Evolutionary conservation across 2,329 filamentous ascomycete species (phyloP), one percentile per base, ranked within the genome.

Genomic region (Diaporthe velutina): DNA sequence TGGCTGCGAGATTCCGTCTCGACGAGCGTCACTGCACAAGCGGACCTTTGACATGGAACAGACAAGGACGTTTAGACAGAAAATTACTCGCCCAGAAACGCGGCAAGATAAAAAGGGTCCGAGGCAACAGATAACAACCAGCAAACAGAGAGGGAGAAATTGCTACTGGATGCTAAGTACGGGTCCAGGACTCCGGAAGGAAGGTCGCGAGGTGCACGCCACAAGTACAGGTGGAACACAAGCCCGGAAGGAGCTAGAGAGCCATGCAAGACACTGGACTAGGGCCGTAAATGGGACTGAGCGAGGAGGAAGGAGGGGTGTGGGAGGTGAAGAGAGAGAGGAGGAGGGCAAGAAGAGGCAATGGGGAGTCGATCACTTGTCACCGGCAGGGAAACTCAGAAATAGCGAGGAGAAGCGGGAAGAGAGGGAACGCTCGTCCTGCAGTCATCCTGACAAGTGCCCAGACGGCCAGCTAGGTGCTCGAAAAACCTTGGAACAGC

Each of bases 191-290:
- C 22, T 50, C 5, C 4, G 3, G 33, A 25, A 48, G 33, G 48
- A 19, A 30, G 64, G 45, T 40, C 5, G 64, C n/a, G 45, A 30
- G 33, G 48, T 38, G 45, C 9, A 9, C 25, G 33, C 15, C 64
- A 40, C n/a, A 35, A n/a, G 60, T 45, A n/a, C 42, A 19, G 48
- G 28, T 30, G 60, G 40, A 48, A 40, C 17, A 48, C 10, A 22
- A 54, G 45, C 22, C 64, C 22, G 64, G 64, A 68, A 54, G 2
- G n/a, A 54, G 48, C 48, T 68, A 52, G 64, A 13, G 28, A 54
- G 48, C 30, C 3, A 38, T 19, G 45, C 13, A 28, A 40, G 45
- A 54, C n/a, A 13, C n/a, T 68, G 30, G 8, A 13, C 48, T 54
- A 17, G n/a, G 48, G 28, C 35, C 57, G 3, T 30, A 22, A 54